Base-by-base conservation (phyloP, 176 grass and related monocot species). In the Cymbopogon citratus region DNA sequence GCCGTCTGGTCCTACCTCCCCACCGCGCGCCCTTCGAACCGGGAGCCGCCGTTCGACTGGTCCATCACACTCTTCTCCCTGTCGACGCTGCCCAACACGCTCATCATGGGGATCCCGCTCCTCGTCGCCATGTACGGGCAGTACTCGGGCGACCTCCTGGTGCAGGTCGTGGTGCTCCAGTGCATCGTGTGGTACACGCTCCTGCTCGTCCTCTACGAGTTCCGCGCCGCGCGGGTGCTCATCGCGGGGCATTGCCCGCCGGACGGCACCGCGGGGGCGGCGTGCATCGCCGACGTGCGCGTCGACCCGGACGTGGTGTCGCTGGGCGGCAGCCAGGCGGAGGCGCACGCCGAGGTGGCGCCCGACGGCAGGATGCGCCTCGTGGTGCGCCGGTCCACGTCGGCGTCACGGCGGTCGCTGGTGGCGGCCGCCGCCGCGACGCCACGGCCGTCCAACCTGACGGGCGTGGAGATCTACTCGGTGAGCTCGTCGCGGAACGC, bases 401-500 rank as follows among this genome's bases (percentile, higher is more conserved):
- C 83, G 2, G 5, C 46, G 19, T 83, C 90, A 6, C 71, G 64
- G 5, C 41, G 87, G 1, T 89, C 87, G 1, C 16, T 51, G 27
- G 2, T 18, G 12, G 0, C 45, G 6, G 3, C 18, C 15, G 0
- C 25, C 34, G 33, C 36, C 64, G 26, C 66, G 34, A 72, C 83
- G 56, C 84, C 87, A 52, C 80, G 90, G 16, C 36, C 54, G 44
- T 90, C 90, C 5, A 85, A 90, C 61, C 80, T 87, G 15, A 84
- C 84, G 0, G 87, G 81, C 24, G 77, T 71, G 33, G 91, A 90
- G 84, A 92, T 92, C 43, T 90, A 87, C 78, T 92, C 87, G 11
- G 26, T 78, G 23, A 98, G 86, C 80, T 98, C 95, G 34, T 95
- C 95, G 1, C 78, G 90, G 3, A 95, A 98, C 76, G 87, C 90